Evolutionary conservation across 768 basidiomycete species (phyloP).

Genomic region (Rhizopogon vinicolor): DNA sequence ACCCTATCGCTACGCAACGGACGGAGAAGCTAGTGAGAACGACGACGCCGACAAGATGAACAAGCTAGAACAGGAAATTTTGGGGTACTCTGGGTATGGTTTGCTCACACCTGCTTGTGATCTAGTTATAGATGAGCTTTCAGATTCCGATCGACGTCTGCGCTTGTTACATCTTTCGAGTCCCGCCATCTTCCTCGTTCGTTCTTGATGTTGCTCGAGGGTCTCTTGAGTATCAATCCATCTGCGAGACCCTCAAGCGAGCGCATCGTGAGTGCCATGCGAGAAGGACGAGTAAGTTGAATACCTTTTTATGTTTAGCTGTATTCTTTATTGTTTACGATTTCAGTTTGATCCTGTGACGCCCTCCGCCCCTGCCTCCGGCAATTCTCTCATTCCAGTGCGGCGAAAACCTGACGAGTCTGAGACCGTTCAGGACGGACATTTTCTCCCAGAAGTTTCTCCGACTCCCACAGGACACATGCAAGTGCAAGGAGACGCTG

Average conservation of each 20-base stretch:
- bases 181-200: conserved; percentile 68
- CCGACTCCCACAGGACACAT: neutral
- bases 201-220: conserved; percentile 68
- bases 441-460: neutral
- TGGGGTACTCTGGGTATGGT: conserved; percentile 66
- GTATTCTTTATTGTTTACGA: conserved; percentile 4
- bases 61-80: conserved; percentile 67
- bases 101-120: neutral
- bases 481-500: neutral
- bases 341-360: conserved; percentile 24
- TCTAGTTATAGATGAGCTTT: conserved; percentile 1
- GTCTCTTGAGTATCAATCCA: conserved; percentile 60
- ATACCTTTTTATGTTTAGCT: neutral
- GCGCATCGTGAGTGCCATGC: conserved; percentile 61
- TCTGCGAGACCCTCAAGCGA: conserved; percentile 66
- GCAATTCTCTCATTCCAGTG: conserved; percentile 19
- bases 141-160: conserved; percentile 49
- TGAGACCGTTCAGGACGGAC: neutral
- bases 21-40: conserved; percentile 45
- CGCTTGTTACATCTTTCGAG: conserved; percentile 54
- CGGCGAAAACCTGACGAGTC: conserved; percentile 7
- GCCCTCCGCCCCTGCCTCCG: conserved; percentile 5
- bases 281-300: conserved; percentile 63
- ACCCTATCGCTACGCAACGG: conserved; percentile 74
- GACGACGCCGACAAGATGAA: conserved; percentile 63